Evolutionary conservation across 805 yeast species (phyloP).

Genomic region (Naumovozyma castellii): DNA sequence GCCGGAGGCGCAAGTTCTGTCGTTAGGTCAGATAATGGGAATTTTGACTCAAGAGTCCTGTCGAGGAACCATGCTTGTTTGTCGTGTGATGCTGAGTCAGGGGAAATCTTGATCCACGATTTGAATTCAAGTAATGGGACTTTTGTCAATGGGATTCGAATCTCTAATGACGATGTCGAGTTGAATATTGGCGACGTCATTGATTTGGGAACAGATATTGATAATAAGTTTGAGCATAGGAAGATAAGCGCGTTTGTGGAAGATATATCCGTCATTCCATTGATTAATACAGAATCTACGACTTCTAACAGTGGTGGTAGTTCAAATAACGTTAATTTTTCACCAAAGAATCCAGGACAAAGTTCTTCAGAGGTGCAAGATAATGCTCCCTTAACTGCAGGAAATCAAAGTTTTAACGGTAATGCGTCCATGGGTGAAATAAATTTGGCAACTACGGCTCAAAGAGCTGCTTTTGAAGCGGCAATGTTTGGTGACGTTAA

Average conservation of each 20-base stretch:
- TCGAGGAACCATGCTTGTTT: slow-evolving; percentile 91
- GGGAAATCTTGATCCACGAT: slow-evolving; percentile 70
- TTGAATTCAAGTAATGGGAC: slow-evolving; percentile 92
- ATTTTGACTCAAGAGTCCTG: slow-evolving; percentile 85
- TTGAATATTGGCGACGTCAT: slow-evolving; percentile 73
- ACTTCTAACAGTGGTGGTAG: background rate
- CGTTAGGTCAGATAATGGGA: slow-evolving; percentile 71
- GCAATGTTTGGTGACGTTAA: slow-evolving; percentile 57
- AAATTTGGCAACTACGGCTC: slow-evolving; percentile 12
- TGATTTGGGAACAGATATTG: slow-evolving; percentile 88
- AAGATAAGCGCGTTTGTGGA: slow-evolving; percentile 81
- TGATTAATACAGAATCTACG: slow-evolving; percentile 18
- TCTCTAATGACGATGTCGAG: slow-evolving; percentile 48
- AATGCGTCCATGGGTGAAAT: background rate
- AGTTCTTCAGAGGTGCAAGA: background rate
- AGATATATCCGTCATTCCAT: slow-evolving; percentile 46
- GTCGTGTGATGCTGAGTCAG: slow-evolving; percentile 55
- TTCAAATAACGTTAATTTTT: background rate
- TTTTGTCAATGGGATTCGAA: slow-evolving; percentile 67
- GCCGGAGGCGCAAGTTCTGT: slow-evolving; percentile 19
- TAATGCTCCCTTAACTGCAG: background rate
- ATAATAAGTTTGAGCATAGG: slow-evolving; percentile 57
- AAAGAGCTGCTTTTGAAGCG: slow-evolving; percentile 39
- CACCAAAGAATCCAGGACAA: background rate
- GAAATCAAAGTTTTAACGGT: background rate